A percentile compares a stretch with the other conserved stretches of the same genome.
phyloP scores from a whole-genome alignment of 768 basidiomycete species.

The Suillus tomentosus region DNA sequence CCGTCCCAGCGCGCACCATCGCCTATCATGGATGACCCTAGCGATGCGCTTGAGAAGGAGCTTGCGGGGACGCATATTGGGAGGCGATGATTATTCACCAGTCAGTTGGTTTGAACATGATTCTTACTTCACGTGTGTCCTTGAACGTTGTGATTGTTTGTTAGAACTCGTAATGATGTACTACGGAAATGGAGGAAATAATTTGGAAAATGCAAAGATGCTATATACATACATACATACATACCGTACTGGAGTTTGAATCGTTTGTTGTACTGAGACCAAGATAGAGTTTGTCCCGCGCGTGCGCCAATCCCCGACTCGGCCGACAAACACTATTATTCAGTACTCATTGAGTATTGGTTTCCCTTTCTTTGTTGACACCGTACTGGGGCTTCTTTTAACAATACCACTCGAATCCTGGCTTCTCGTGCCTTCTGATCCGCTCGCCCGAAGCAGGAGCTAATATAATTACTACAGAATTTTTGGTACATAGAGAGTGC shows the following conservation, averaged over 20 bases:
- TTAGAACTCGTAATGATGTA: background rate
- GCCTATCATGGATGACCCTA: constrained; percentile 84
- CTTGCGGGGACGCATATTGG: constrained; percentile 71
- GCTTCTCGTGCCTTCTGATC: no score
- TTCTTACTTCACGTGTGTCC: background rate
- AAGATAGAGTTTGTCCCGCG: background rate
- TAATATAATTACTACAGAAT: no score
- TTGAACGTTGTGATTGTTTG: background rate
- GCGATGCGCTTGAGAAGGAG: constrained; percentile 83
- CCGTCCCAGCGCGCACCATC: constrained; percentile 50
- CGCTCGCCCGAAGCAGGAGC: no score
- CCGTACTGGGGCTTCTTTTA: no score
- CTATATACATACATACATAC: background rate
- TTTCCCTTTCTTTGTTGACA: no score
- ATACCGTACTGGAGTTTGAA: background rate
- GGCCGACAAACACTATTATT: no score
- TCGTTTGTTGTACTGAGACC: background rate
- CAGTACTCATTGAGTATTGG: no score
- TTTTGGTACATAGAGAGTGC: no score
- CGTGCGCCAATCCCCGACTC: no score
- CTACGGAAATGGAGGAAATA: background rate
- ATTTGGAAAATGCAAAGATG: background rate
- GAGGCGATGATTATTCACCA: constrained; percentile 22
- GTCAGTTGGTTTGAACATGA: background rate
- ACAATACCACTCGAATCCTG: no score